Evolutionary conservation across 805 yeast species (phyloP).

Genomic region (Saccharomycopsis sp.): DNA sequence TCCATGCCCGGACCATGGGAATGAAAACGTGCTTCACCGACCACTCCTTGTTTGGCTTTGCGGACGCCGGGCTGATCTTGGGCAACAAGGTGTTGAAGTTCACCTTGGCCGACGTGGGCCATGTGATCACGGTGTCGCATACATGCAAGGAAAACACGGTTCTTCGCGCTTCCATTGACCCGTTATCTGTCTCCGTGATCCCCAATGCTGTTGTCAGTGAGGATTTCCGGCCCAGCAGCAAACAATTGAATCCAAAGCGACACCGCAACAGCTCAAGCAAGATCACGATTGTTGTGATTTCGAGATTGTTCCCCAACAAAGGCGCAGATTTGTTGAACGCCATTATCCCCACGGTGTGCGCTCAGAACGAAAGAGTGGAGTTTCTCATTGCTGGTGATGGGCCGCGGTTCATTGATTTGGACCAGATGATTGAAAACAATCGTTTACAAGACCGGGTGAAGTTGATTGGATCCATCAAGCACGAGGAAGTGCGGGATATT

Average conservation of each 20-base stretch:
- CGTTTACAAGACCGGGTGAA: conserved; percentile 82
- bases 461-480: conserved; percentile 78
- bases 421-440: conserved; percentile 86
- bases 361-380: conserved; percentile 49
- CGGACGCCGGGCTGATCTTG: conserved; percentile 70
- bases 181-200: conserved; percentile 72
- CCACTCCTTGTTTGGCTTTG: conserved; percentile 92
- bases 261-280: not conserved
- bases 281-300: conserved; percentile 83
- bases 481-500: conserved; percentile 86
- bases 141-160: conserved; percentile 96
- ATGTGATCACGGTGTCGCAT: conserved; percentile 92
- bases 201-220: conserved; percentile 91
- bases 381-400: conserved; percentile 96
- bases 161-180: conserved; percentile 74
- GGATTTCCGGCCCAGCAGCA: conserved; percentile 54
- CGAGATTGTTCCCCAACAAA: conserved; percentile 88
- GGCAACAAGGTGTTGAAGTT: conserved; percentile 83
- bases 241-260: conserved; percentile 11
- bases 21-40: conserved; percentile 87
- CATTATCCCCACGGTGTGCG: conserved; percentile 76
- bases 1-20: conserved; percentile 94
- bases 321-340: conserved; percentile 87
- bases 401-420: conserved; percentile 86
- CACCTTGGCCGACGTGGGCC: conserved; percentile 77